Conservation (phyloP, 805 yeast genomes). For the Candida hungchunana region DNA sequence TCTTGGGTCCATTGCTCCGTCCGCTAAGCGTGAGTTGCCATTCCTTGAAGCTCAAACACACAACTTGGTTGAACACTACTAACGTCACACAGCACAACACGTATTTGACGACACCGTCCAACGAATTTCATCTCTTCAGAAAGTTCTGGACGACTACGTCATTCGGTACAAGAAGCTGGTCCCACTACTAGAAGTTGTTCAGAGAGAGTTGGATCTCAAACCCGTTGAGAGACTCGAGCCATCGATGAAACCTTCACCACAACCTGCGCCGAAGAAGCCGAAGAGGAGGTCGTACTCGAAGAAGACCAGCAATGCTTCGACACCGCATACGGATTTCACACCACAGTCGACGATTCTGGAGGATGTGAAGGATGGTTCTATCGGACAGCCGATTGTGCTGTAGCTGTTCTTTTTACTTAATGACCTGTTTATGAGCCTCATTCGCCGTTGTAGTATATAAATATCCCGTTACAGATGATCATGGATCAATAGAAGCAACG, state of each 20-base stretch:
- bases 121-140: slow-evolving; percentile 32
- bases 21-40: slow-evolving; percentile 23
- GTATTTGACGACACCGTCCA: slow-evolving; percentile 31
- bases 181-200: slow-evolving; percentile 44
- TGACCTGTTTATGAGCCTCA: no score
- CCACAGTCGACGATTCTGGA: slow-evolving; percentile 13
- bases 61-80: no score
- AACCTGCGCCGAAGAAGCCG: slow-evolving; percentile 10
- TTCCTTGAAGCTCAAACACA: background rate
- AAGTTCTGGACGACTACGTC: slow-evolving; percentile 41
- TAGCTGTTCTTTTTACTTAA: no score
- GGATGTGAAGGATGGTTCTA: slow-evolving; percentile 14
- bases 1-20: slow-evolving; percentile 37
- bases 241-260: slow-evolving; percentile 50
- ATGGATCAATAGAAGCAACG: no score
- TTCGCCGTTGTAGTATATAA: no score
- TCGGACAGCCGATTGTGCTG: slow-evolving; percentile 23
- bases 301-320: slow-evolving; percentile 13
- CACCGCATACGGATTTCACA: slow-evolving; percentile 13
- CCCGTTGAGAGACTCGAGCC: slow-evolving; percentile 64
- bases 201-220: slow-evolving; percentile 45
- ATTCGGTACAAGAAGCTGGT: slow-evolving; percentile 40
- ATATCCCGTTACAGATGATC: no score
- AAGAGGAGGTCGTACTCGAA: slow-evolving; percentile 22
- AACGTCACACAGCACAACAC: slow-evolving; percentile 20